Evolutionary conservation across 305 asterid species (phyloP).

Genomic region (Fraxinus nigra): DNA sequence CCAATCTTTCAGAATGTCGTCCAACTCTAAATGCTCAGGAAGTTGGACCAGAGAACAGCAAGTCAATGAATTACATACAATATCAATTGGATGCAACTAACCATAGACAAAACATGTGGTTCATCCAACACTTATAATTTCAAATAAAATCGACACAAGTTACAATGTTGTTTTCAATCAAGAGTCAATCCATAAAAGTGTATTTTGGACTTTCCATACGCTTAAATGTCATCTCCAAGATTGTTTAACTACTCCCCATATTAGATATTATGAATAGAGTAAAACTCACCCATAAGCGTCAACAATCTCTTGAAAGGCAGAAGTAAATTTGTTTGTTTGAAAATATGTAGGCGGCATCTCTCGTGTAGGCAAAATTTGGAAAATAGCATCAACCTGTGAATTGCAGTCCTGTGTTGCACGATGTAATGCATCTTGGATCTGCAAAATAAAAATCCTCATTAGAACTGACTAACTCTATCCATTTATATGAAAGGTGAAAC

Average conservation of each 20-base stretch:
- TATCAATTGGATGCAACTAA: neutral
- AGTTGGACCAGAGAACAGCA: slow-evolving; percentile 6
- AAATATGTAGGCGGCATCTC: slow-evolving; percentile 98
- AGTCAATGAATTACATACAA: neutral
- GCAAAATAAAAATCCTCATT: slow-evolving; percentile 26
- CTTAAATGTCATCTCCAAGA: neutral
- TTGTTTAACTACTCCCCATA: neutral
- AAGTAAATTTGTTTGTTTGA: slow-evolving; percentile 82
- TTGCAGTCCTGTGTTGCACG: slow-evolving; percentile 79
- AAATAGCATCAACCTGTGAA: slow-evolving; percentile 94
- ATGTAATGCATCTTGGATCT: slow-evolving; percentile 87
- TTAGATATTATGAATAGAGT: slow-evolving; percentile 15
- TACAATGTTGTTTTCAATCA: slow-evolving; percentile 9
- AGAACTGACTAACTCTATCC: slow-evolving; percentile 14
- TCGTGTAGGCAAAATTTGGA: slow-evolving; percentile 79
- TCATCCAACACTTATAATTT: slow-evolving; percentile 9
- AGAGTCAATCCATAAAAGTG: slow-evolving; percentile 1
- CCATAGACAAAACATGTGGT: neutral
- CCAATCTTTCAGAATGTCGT: neutral
- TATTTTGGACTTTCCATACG: neutral
- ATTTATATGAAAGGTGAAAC: slow-evolving; percentile 4
- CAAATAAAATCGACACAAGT: neutral
- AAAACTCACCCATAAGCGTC: slow-evolving; percentile 97
- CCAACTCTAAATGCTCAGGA: slow-evolving; percentile 19
- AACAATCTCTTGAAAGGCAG: slow-evolving; percentile 90